phyloP scores from a whole-genome alignment of 768 basidiomycete species.

The Hericium erinaceus region DNA sequence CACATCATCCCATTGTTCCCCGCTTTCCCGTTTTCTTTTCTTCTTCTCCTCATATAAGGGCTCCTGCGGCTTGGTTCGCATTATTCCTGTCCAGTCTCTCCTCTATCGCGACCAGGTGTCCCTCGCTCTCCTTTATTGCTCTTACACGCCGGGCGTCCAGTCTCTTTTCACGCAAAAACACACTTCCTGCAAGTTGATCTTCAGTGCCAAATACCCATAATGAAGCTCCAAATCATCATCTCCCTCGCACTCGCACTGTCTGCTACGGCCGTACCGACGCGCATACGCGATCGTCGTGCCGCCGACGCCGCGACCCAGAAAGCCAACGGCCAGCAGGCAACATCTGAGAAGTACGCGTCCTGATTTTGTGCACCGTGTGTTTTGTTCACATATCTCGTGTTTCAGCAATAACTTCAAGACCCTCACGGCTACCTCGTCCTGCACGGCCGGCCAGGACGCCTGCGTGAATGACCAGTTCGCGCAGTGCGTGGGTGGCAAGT shows the following conservation, averaged over 20 bases:
- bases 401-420: conserved; percentile 33
- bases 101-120: conserved; percentile 6
- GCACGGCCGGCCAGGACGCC: conserved; percentile 35
- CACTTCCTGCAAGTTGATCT: background rate
- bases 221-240: conserved; percentile 4
- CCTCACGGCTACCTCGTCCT: conserved; percentile 36
- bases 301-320: background rate
- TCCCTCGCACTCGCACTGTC: conserved; percentile 21
- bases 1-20: background rate
- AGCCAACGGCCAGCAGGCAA: conserved; percentile 23
- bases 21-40: background rate
- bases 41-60: background rate
- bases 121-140: background rate
- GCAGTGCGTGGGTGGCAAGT: conserved; percentile 42
- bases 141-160: background rate
- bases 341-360: conserved; percentile 19
- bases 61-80: background rate
- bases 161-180: no score
- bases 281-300: background rate
- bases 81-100: background rate
- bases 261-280: conserved; percentile 1
- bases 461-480: conserved; percentile 44
- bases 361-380: conserved; percentile 3
- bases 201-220: background rate
- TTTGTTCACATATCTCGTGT: background rate